phyloP scores from a whole-genome alignment of 176 grass and related monocot genomes.

The Puya raimondii region DNA sequence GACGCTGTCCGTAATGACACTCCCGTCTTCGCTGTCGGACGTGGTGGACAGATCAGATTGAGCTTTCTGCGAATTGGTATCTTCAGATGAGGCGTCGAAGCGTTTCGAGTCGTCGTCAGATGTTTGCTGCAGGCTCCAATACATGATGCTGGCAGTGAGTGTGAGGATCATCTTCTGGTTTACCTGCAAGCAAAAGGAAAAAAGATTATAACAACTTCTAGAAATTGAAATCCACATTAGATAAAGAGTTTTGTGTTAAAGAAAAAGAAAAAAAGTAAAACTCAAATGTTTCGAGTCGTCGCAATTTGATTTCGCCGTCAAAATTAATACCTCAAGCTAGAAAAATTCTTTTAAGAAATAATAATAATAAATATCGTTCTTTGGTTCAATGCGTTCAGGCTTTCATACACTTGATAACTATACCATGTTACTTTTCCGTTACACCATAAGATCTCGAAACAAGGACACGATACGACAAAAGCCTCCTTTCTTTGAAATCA shows the following conservation, averaged over 20 bases:
- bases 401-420: no score
- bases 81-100: conserved; percentile 57
- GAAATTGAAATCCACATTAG: neutral
- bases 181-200: conserved; percentile 45
- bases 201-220: neutral
- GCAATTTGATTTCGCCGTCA: no score
- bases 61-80: conserved; percentile 42
- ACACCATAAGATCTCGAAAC: no score
- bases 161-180: conserved; percentile 99
- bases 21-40: conserved; percentile 40
- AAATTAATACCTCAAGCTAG: no score
- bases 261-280: neutral
- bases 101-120: conserved; percentile 33
- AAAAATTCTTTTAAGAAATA: no score
- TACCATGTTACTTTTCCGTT: no score
- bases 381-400: no score
- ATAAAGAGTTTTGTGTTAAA: neutral
- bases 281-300: no score
- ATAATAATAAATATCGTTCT: no score
- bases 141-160: conserved; percentile 90
- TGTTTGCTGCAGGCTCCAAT: conserved; percentile 62
- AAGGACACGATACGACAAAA: no score
- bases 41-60: conserved; percentile 32
- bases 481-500: no score
- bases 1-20: conserved; percentile 32